Evolutionary conservation across 371 early-diverging fungal species (phyloP).

Genomic region (Rhizopus delemar): DNA sequence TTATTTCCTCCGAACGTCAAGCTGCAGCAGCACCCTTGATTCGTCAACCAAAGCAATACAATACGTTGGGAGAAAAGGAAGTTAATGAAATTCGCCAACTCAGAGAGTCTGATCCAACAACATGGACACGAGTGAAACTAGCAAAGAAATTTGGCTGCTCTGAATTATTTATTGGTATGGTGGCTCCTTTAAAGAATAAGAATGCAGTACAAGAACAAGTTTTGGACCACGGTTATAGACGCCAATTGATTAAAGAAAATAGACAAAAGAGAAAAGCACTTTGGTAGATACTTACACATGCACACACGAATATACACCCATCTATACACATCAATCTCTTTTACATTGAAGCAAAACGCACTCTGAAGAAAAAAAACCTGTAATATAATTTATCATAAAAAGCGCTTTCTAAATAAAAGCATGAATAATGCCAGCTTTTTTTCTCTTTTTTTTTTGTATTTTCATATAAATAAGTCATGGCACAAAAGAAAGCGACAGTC

Average conservation of each 20-base stretch:
- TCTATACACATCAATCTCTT: too few species aligned
- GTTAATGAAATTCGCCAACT: slow-evolving; percentile 46
- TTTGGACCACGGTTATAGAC: slow-evolving; percentile 36
- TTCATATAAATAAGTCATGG: slow-evolving; percentile 33
- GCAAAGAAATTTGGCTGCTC: slow-evolving; percentile 52
- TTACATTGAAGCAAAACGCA: too few species aligned
- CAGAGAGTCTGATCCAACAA: slow-evolving; percentile 42
- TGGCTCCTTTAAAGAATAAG: slow-evolving; percentile 25
- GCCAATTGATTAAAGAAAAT: slow-evolving; percentile 39
- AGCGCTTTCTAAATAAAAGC: too few species aligned
- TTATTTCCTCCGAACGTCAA: slow-evolving; percentile 31
- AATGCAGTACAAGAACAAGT: slow-evolving; percentile 2
- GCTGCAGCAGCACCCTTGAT: slow-evolving; percentile 34
- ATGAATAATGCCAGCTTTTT: neutral
- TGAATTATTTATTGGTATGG: slow-evolving; percentile 44
- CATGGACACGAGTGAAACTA: slow-evolving; percentile 49
- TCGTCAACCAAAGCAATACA: slow-evolving; percentile 16
- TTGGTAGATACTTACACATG: slow-evolving; percentile 31
- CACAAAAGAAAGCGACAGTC: slow-evolving; percentile 62
- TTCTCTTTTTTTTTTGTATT: slow-evolving; percentile 4
- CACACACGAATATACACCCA: too few species aligned
- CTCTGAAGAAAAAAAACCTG: too few species aligned
- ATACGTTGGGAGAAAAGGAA: slow-evolving; percentile 31
- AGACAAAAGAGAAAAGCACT: slow-evolving; percentile 47
- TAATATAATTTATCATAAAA: too few species aligned